Evolutionary conservation across 1,139 yeast species (phyloP).

Genomic region (Meyerozyma carpophila): DNA sequence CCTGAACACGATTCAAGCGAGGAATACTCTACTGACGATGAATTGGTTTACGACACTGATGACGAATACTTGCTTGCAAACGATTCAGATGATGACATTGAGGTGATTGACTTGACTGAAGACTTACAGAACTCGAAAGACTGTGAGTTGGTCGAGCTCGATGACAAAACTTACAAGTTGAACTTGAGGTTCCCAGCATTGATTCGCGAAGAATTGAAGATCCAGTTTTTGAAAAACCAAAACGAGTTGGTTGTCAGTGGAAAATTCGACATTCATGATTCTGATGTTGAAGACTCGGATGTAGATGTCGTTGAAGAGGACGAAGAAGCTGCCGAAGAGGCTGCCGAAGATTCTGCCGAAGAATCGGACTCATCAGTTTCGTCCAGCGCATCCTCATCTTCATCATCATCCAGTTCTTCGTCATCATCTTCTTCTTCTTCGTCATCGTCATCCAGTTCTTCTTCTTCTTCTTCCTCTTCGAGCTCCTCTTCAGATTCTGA

Average conservation of each 20-base stretch:
- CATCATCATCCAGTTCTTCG: slow-evolving; percentile 4
- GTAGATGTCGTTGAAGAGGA: slow-evolving; percentile 13
- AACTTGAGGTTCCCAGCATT: slow-evolving; percentile 41
- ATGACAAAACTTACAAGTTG: slow-evolving; percentile 38
- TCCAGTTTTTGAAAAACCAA: slow-evolving; percentile 37
- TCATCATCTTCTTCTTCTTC: neutral
- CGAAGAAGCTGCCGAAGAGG: slow-evolving; percentile 10
- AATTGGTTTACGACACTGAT: slow-evolving; percentile 27
- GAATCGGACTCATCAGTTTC: slow-evolving; percentile 10
- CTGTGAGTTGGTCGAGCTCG: slow-evolving; percentile 38
- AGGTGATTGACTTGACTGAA: slow-evolving; percentile 37
- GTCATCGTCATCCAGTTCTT: slow-evolving; percentile 5
- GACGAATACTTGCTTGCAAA: slow-evolving; percentile 13
- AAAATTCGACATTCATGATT: slow-evolving; percentile 30
- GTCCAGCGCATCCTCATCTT: slow-evolving; percentile 10
- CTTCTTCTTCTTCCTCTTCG: neutral
- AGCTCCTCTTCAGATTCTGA: slow-evolving; percentile 3
- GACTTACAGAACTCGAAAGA: slow-evolving; percentile 43
- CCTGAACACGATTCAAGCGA: slow-evolving; percentile 29
- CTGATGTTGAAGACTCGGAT: slow-evolving; percentile 14
- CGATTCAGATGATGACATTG: slow-evolving; percentile 28
- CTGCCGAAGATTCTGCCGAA: slow-evolving; percentile 7
- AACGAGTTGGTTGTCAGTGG: slow-evolving; percentile 42
- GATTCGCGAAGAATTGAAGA: slow-evolving; percentile 37
- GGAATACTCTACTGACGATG: slow-evolving; percentile 37